Base-by-base conservation (phyloP, 345 rosid species). In the Corchorus olitorius region DNA sequence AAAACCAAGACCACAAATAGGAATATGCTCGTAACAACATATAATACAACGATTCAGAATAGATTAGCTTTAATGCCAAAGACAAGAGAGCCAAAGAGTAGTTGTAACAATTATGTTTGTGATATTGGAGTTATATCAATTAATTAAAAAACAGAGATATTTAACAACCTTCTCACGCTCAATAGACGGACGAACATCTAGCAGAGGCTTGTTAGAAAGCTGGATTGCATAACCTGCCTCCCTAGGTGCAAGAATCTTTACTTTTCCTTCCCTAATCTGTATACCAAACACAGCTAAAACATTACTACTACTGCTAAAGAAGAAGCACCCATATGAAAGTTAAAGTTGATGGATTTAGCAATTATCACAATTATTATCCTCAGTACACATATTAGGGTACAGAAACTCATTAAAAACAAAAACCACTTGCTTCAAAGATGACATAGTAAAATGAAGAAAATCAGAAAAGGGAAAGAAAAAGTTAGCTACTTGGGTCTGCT, bases 171-270 rank as follows among this genome's bases (percentile, higher is more conserved):
- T 94, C 67, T 84, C 75, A 39, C 66, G 91, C 80, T 94, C 98
- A 49, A 76, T 75, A 61, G 96, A 86, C 4, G 98, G 97, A 8
- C 97, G 94, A 72, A 91, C 98, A 77, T 95, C 98, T 12, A 93
- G 93, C 17, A 94, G 79, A 58, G 91, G 87, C 81, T 94, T 94
- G 76, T 85, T 84, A 14, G 97, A 90, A 54, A 94, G 92, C 78
- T 91, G 95, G 86, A 93, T 83, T 13, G 96, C 98, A 85, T 95
- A 91, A 64, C 98, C 97, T 54, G 97, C 98, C 85, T 94, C 97
- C 79, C 86, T 90, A 10, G 96, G 95, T 55, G 92, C 81, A 72
- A 95, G 89, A 79, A 89, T 78, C 84, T 95, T 95, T 52, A 95
- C 93, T 84, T 85, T 95, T 75, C 89, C 92, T 73, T 89, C 95